Evolutionary conservation across 768 basidiomycete genomes (phyloP).

Genomic region (Leccinum longicurvipes): DNA sequence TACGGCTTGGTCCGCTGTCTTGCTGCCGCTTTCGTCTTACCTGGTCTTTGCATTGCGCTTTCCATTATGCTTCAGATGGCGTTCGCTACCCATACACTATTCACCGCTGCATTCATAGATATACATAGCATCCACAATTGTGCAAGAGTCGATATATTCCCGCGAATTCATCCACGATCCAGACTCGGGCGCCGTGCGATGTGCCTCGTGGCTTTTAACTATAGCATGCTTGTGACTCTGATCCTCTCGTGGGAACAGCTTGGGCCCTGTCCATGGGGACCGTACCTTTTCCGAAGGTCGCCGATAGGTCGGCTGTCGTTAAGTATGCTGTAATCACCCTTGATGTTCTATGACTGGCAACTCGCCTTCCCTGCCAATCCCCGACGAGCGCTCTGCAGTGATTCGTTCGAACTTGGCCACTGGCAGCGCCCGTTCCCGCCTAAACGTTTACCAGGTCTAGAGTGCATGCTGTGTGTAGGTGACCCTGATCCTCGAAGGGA

Average conservation of each 20-base stretch:
- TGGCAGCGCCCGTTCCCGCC: neutral
- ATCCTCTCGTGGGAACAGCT: neutral
- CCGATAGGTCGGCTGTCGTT: neutral
- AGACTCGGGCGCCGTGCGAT: neutral
- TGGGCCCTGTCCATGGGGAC: neutral
- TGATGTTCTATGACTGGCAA: no score
- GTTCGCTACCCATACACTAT: slow-evolving; percentile 1
- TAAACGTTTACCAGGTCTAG: neutral
- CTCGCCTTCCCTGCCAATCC: neutral
- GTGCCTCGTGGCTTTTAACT: neutral
- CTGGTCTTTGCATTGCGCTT: neutral
- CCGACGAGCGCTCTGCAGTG: neutral
- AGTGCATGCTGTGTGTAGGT: no score
- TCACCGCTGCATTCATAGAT: slow-evolving; percentile 9
- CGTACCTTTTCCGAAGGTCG: neutral
- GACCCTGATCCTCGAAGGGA: neutral
- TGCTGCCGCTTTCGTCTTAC: neutral
- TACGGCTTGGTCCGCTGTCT: neutral
- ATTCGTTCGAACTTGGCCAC: no score
- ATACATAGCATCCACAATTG: neutral
- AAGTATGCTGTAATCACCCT: neutral
- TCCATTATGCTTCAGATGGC: neutral
- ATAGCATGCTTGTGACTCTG: no score
- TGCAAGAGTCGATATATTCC: neutral
- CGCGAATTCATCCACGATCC: neutral